These are phyloP conservation scores for Saururus chinensis DNA, from an alignment of 164 flowering plant species.

Conservation along the genomic window DNA sequence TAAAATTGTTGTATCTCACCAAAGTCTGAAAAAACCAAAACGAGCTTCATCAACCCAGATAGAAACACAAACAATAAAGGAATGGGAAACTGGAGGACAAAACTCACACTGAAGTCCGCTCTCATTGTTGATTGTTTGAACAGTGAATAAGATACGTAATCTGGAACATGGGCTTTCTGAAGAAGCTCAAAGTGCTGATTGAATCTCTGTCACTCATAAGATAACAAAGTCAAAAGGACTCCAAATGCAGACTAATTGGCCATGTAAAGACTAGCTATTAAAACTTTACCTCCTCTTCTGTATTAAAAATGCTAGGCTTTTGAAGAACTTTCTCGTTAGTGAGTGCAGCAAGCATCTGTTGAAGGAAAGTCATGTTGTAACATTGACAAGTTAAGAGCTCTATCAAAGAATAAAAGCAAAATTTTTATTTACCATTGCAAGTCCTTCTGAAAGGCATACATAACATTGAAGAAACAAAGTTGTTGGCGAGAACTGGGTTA, in stretches of 20 bases:
- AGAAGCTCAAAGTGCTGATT: constrained; percentile 91
- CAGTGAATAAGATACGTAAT: constrained; percentile 44
- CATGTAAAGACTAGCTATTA: not conserved
- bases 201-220: constrained; percentile 49
- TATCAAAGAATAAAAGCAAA: not conserved
- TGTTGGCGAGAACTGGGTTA: constrained; percentile 37
- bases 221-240: not conserved
- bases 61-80: not conserved
- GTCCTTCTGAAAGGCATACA: constrained; percentile 78
- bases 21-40: constrained; percentile 32
- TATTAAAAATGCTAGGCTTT: constrained; percentile 45
- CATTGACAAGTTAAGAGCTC: not conserved
- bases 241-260: not conserved
- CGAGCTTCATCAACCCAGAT: not conserved
- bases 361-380: not conserved
- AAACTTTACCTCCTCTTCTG: constrained; percentile 72
- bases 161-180: constrained; percentile 78
- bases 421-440: constrained; percentile 49
- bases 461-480: constrained; percentile 72
- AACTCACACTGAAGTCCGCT: constrained; percentile 60
- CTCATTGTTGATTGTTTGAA: constrained; percentile 52
- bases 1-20: constrained; percentile 59
- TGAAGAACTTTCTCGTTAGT: constrained; percentile 49
- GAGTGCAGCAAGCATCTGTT: constrained; percentile 90
- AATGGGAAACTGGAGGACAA: not conserved